Conservation (phyloP, 2,329 filamentous ascomycete genomes). For the Hirsutella minnesotensis region DNA sequence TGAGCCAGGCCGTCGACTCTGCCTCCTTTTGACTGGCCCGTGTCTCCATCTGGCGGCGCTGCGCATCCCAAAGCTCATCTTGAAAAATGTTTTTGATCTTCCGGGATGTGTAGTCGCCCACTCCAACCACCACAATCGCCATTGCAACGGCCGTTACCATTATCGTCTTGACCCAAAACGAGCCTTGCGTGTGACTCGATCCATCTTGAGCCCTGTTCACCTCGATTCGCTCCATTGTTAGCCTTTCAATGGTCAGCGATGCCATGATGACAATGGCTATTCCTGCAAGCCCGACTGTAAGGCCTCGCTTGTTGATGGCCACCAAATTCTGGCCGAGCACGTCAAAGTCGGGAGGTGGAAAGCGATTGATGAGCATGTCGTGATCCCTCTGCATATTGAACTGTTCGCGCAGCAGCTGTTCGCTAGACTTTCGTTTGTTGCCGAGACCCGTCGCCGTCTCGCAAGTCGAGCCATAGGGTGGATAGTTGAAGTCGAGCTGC, state of each 20-base stretch:
- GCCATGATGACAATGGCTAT: slow-evolving; percentile 19
- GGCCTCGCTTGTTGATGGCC: slow-evolving; percentile 17
- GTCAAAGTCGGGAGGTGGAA: slow-evolving; percentile 36
- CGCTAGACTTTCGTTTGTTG: slow-evolving; percentile 25
- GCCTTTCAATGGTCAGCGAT: slow-evolving; percentile 9
- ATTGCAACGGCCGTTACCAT: slow-evolving; percentile 13
- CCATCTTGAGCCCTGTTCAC: not conserved
- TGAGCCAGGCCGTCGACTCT: slow-evolving; percentile 63
- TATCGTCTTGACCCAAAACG: slow-evolving; percentile 15
- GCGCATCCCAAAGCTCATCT: slow-evolving; percentile 58
- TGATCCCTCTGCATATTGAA: slow-evolving; percentile 23
- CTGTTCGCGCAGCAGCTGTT: slow-evolving; percentile 24
- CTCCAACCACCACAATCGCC: slow-evolving; percentile 27
- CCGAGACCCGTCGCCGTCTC: slow-evolving; percentile 24
- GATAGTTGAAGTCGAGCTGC: slow-evolving; percentile 16
- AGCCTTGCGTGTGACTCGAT: not conserved
- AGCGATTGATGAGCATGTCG: slow-evolving; percentile 29
- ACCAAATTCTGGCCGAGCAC: slow-evolving; percentile 22
- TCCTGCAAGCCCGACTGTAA: slow-evolving; percentile 25
- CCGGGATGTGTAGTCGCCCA: slow-evolving; percentile 49
- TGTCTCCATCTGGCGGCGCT: slow-evolving; percentile 36
- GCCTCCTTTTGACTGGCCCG: slow-evolving; percentile 31
- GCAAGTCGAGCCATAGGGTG: slow-evolving; percentile 22
- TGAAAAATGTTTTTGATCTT: slow-evolving; percentile 53
- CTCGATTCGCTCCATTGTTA: not conserved